phyloP scores from a whole-genome alignment of 805 yeast genomes.

The Barnettozyma vustinii region DNA sequence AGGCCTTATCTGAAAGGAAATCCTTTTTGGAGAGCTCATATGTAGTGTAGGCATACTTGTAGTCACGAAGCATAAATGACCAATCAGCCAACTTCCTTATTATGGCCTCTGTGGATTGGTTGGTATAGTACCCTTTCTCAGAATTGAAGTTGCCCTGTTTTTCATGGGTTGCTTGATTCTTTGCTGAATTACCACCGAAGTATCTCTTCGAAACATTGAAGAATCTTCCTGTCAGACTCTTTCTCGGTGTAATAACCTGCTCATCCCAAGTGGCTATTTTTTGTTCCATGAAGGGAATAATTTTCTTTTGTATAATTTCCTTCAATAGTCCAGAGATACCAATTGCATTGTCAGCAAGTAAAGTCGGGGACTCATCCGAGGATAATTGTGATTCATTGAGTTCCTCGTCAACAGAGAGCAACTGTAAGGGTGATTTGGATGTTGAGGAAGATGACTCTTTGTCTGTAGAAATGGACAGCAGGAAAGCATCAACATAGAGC shows the following conservation, averaged over 20 bases:
- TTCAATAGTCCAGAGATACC: constrained; percentile 18
- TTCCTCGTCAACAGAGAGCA: constrained; percentile 43
- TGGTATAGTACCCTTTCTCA: constrained; percentile 52
- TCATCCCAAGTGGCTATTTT: constrained; percentile 85
- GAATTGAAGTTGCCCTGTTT: constrained; percentile 38
- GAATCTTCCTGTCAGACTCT: constrained; percentile 68
- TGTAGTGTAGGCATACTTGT: constrained; percentile 73
- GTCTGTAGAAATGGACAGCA: constrained; percentile 13
- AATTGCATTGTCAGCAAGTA: constrained; percentile 13
- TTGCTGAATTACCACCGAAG: constrained; percentile 27
- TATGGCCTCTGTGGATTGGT: constrained; percentile 62
- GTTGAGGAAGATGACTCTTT: constrained; percentile 10
- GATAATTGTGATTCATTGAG: constrained; percentile 20
- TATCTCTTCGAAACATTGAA: constrained; percentile 63
- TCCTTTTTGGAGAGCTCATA: constrained; percentile 82
- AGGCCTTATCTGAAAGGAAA: constrained; percentile 69
- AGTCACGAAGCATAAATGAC: constrained; percentile 88
- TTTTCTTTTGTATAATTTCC: constrained; percentile 32
- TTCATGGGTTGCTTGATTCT: constrained; percentile 18
- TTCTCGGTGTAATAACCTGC: constrained; percentile 67
- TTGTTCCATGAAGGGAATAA: constrained; percentile 79
- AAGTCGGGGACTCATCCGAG: constrained; percentile 7
- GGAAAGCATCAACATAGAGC: constrained; percentile 29
- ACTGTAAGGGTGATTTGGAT: constrained; percentile 29
- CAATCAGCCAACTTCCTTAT: constrained; percentile 86